phyloP scores from a whole-genome alignment of 2,329 filamentous ascomycete genomes.

The Lasiodiplodia theobromae region DNA sequence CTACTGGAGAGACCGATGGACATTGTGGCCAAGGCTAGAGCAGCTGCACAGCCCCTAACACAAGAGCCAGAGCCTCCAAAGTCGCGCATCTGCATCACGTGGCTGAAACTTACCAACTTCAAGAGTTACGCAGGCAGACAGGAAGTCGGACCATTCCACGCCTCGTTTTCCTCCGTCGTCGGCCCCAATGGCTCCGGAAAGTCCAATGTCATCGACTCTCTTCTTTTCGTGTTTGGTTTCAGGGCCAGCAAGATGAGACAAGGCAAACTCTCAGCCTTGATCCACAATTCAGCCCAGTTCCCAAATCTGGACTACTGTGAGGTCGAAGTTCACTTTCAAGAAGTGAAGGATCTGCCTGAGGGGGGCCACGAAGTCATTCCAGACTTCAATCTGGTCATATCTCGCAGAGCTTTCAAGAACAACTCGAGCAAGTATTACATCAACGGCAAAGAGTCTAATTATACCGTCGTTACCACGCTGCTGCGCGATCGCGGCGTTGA shows the following conservation, averaged over 20 bases:
- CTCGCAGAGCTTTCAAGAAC: conserved; percentile 93
- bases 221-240: conserved; percentile 99
- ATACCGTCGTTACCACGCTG: conserved; percentile 87
- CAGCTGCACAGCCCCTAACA: conserved; percentile 65
- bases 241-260: conserved; percentile 99
- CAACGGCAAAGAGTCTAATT: conserved; percentile 86
- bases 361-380: conserved; percentile 80
- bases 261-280: conserved; percentile 95
- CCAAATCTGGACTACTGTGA: conserved; percentile 90
- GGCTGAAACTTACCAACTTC: conserved; percentile 93
- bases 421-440: conserved; percentile 99
- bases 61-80: conserved; percentile 80
- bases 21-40: conserved; percentile 86
- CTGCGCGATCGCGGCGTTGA: conserved; percentile 90
- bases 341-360: conserved; percentile 85
- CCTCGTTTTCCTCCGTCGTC: conserved; percentile 96
- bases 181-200: conserved; percentile 98
- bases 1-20: conserved; percentile 90
- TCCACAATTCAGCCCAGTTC: conserved; percentile 91
- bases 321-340: conserved; percentile 94
- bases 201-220: conserved; percentile 97
- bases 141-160: conserved; percentile 94
- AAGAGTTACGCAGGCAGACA: conserved; percentile 98
- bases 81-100: conserved; percentile 88
- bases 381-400: conserved; percentile 85